phyloP scores from a whole-genome alignment of 495 filamentous ascomycete species.

The Xylaria flabelliformis region DNA sequence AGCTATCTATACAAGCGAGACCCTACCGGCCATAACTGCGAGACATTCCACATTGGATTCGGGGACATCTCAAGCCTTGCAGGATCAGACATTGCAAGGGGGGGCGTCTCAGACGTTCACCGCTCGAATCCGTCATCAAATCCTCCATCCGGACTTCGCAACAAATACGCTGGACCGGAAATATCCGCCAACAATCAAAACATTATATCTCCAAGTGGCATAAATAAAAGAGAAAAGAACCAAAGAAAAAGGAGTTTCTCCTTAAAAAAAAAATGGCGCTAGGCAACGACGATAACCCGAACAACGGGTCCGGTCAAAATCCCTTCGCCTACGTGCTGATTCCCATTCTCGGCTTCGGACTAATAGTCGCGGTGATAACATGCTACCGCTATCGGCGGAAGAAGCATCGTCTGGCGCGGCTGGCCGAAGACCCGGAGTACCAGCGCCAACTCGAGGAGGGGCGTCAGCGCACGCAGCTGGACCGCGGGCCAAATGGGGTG shows the following conservation, averaged over 20 bases:
- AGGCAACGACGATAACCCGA: background rate
- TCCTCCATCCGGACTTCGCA: background rate
- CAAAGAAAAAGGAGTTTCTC: background rate
- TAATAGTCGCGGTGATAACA: conserved; percentile 29
- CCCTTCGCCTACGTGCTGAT: conserved; percentile 40
- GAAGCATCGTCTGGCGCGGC: conserved; percentile 7
- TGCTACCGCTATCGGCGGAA: conserved; percentile 37
- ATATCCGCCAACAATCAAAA: background rate
- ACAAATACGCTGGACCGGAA: background rate
- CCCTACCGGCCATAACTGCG: background rate
- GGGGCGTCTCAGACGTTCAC: background rate
- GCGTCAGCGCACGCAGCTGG: conserved; percentile 17
- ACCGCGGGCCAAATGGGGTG: conserved; percentile 10
- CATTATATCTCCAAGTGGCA: background rate
- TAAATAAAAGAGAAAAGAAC: background rate
- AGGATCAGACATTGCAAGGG: background rate
- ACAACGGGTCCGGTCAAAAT: conserved; percentile 15
- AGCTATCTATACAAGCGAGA: background rate
- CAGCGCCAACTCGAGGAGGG: conserved; percentile 23
- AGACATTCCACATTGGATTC: background rate
- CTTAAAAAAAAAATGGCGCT: background rate
- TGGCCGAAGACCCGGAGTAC: background rate
- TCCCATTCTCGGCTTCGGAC: conserved; percentile 38
- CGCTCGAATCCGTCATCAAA: background rate
- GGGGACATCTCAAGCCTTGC: background rate